These are phyloP conservation scores for Blastocystis sp. DNA, from an alignment of 352 stramenopile genomes.

Conservation along the genomic window DNA sequence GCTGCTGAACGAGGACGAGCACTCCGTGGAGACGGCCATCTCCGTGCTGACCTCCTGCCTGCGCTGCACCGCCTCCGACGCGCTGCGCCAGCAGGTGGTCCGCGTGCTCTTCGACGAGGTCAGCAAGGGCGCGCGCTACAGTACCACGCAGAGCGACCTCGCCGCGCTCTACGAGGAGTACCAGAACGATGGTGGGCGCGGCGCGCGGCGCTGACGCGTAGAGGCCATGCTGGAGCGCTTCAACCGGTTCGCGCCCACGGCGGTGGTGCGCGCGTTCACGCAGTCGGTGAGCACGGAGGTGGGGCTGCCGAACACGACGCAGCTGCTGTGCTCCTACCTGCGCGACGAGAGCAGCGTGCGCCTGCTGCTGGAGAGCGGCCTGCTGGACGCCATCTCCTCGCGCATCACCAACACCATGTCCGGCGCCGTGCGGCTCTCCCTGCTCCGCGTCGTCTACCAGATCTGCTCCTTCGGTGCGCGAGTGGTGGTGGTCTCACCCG, in stretches of 20 bases:
- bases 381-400: neutral
- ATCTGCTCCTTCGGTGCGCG: neutral
- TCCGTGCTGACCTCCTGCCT: constrained; percentile 3
- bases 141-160: neutral
- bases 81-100: neutral
- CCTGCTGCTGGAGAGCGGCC: constrained; percentile 13
- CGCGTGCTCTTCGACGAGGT: constrained; percentile 19
- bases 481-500: neutral
- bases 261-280: neutral
- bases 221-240: neutral
- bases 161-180: constrained; percentile 3
- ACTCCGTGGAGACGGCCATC: constrained; percentile 10
- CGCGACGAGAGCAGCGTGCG: neutral
- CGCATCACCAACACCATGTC: neutral
- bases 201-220: neutral
- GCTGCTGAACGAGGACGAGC: constrained; percentile 1
- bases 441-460: neutral
- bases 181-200: neutral
- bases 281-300: neutral
- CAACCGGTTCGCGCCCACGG: neutral
- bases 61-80: neutral
- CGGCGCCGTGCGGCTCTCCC: neutral
- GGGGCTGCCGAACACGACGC: neutral
- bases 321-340: constrained; percentile 23
- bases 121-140: constrained; percentile 4